phyloP scores from a whole-genome alignment of 2,329 filamentous ascomycete genomes.

The Teratosphaeria gauchensis region DNA sequence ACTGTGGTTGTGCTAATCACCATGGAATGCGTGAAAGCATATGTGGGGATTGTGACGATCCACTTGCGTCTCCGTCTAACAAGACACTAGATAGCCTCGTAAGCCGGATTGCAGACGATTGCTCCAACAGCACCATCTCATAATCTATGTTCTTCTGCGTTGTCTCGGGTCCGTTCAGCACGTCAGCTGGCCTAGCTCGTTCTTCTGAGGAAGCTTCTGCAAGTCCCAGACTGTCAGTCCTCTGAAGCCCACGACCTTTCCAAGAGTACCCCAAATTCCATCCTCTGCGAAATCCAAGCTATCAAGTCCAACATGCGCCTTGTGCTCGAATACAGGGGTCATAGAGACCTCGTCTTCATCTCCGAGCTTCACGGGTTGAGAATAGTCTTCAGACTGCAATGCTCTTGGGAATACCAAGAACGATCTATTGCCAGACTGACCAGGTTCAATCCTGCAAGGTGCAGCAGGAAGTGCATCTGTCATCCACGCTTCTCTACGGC shows the following conservation, averaged over 20 bases:
- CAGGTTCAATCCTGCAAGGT: conserved; percentile 57
- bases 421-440: conserved; percentile 20
- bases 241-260: conserved; percentile 45
- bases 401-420: not conserved
- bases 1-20: not conserved
- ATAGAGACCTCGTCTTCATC: not conserved
- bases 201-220: not conserved
- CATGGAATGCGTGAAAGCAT: no score
- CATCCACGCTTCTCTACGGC: conserved; percentile 49
- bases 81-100: no score
- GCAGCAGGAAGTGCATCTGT: conserved; percentile 48
- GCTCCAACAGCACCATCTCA: not conserved
- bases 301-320: conserved; percentile 63
- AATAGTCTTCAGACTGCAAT: not conserved
- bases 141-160: not conserved
- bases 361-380: not conserved
- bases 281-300: conserved; percentile 72
- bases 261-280: conserved; percentile 61
- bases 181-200: not conserved
- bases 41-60: no score
- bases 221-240: conserved; percentile 33
- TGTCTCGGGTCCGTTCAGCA: not conserved
- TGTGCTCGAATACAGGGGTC: conserved; percentile 50
- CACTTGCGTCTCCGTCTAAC: no score
- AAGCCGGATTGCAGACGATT: not conserved